Percentiles rank a stretch among this genome's conserved stretches.
phyloP scores from a whole-genome alignment of 2,329 filamentous ascomycete species.

The Pseudogymnoascus sp. region DNA sequence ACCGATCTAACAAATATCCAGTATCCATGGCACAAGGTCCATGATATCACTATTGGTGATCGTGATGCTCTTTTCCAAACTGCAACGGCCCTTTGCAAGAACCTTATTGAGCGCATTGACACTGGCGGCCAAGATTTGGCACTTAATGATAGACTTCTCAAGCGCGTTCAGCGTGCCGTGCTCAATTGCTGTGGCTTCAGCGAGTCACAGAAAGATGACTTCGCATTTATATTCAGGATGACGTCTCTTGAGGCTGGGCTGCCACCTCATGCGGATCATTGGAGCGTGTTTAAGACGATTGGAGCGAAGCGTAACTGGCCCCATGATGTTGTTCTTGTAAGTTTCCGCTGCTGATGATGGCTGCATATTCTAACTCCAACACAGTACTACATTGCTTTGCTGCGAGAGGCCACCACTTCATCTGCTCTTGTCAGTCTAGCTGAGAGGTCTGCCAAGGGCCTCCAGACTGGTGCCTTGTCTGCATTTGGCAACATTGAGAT shows the following conservation, averaged over 20 bases:
- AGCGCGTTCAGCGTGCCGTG: slow-evolving; percentile 44
- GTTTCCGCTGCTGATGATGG: slow-evolving; percentile 16
- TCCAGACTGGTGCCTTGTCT: slow-evolving; percentile 20
- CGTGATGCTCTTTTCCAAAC: slow-evolving; percentile 46
- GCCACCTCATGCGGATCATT: slow-evolving; percentile 41
- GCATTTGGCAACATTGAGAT: slow-evolving; percentile 47
- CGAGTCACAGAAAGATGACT: slow-evolving; percentile 52
- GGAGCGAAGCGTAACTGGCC: slow-evolving; percentile 42
- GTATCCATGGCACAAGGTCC: slow-evolving; percentile 54
- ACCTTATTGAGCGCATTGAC: slow-evolving; percentile 39
- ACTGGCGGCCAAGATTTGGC: slow-evolving; percentile 35
- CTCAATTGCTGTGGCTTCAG: slow-evolving; percentile 56
- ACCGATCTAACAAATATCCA: slow-evolving; percentile 24
- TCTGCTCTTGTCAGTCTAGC: slow-evolving; percentile 36
- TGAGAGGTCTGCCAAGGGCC: slow-evolving; percentile 30
- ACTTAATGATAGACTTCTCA: slow-evolving; percentile 46
- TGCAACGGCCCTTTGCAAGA: slow-evolving; percentile 41
- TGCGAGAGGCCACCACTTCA: slow-evolving; percentile 45
- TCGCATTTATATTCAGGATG: slow-evolving; percentile 39
- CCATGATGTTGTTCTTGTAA: slow-evolving; percentile 49
- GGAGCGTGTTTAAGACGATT: slow-evolving; percentile 47
- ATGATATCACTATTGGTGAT: slow-evolving; percentile 51
- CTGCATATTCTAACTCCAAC: background rate
- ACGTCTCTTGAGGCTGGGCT: slow-evolving; percentile 36
- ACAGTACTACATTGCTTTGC: slow-evolving; percentile 51